Conservation (phyloP, 257 asterid species). For the Gentiana straminea region DNA sequence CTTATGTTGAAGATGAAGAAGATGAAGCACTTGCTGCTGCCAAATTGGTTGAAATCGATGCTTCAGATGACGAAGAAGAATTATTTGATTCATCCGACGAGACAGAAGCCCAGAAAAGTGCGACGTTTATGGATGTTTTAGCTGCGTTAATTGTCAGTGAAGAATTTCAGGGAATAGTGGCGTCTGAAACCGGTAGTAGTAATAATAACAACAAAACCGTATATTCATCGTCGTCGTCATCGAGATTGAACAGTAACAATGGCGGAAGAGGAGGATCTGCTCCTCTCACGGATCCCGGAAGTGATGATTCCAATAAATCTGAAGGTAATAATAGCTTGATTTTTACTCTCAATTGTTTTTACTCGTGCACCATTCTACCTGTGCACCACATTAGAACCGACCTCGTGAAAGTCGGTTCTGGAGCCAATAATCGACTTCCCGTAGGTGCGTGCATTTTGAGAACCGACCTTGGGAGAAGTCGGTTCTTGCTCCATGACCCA, state of each 20-base stretch:
- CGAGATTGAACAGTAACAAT: constrained; percentile 21
- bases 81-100: constrained; percentile 40
- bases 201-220: constrained; percentile 26
- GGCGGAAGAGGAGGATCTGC: constrained; percentile 15
- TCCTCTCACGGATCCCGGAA: constrained; percentile 19
- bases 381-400: no score
- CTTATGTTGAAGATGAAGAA: constrained; percentile 97
- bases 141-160: constrained; percentile 84
- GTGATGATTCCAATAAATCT: constrained; percentile 30
- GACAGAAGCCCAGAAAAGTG: constrained; percentile 26
- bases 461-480: no score
- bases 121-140: constrained; percentile 59
- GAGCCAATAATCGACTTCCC: background rate
- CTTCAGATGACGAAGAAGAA: constrained; percentile 49
- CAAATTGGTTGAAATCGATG: constrained; percentile 21
- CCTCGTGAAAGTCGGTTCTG: no score
- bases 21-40: constrained; percentile 44
- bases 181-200: constrained; percentile 54
- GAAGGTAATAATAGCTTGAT: constrained; percentile 31
- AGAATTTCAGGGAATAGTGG: constrained; percentile 83
- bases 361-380: background rate
- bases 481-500: no score
- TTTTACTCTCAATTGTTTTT: constrained; percentile 2
- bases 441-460: constrained; percentile 1
- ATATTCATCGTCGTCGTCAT: constrained; percentile 9